Evolutionary conservation across 306 rosid genomes (phyloP), one percentile per base, ranked within the genome.

Genomic region (Sophora flavescens): DNA sequence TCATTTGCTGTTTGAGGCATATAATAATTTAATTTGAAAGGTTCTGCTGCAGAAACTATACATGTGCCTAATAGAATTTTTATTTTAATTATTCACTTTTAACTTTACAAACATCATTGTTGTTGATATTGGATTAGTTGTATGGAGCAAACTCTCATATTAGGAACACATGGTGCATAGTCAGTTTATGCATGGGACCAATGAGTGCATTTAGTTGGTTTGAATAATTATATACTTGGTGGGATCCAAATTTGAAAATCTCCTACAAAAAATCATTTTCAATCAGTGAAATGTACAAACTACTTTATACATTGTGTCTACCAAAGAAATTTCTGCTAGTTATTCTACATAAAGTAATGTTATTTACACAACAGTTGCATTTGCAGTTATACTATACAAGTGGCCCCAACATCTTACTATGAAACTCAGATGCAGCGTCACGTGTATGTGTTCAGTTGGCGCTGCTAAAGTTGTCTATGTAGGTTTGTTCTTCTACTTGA

Each of bases 191-290:
- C 65, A 30, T 15, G 17, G 65, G 41, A 42, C 48, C 57, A 72
- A 16, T 14, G 9, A 22, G 42, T 41, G 66, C 10, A 22, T 70
- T 14, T 10, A 48, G 78, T 16, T 74, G 70, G 51, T 74, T 47
- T 74, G 59, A 62, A 36, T 48, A 62, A 75, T 33, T 48, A 38
- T 48, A 38, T 12, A 16, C 62, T 61, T 17, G 51, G 50, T 17
- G 51, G 79, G 53, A 50, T 63, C 63, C 41, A 6, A 33, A 41
- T 48, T 62, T 74, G 48, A 61, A 42, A 45, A 47, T 61, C 18
- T 32, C 50, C 11, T 5, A 10, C 60, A 32, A 59, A 42, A 6
- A 59, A 73, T 33, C 48, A 38, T 38, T 75, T 50, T 50, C 39
- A 12, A 53, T 64, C 53, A 17, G 56, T 11, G 45, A 38, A 64